phyloP scores from a whole-genome alignment of 163 green algal genomes.

The Chlamydomonas reinhardtii region DNA sequence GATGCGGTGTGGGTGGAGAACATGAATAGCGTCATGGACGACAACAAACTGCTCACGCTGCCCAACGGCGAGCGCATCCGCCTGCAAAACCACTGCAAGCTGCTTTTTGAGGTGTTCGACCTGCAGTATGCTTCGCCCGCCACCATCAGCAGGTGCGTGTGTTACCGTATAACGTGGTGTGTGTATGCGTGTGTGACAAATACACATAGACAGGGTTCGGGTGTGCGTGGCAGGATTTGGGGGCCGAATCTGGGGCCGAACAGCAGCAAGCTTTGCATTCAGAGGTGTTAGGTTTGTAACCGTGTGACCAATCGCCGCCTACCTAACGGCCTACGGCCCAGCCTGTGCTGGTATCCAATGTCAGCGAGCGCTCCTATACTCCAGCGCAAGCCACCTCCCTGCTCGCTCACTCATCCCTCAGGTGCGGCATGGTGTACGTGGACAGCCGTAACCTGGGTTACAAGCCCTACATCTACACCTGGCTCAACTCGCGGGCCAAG shows the following conservation, averaged over 20 bases:
- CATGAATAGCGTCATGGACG: slow-evolving; percentile 96
- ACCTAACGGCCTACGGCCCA: no score
- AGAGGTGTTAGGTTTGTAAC: no score
- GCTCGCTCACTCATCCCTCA: not conserved
- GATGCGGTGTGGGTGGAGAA: slow-evolving; percentile 96
- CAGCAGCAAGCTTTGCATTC: no score
- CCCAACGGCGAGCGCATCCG: slow-evolving; percentile 94
- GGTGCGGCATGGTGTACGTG: slow-evolving; percentile 94
- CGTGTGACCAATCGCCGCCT: no score
- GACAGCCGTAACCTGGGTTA: slow-evolving; percentile 89
- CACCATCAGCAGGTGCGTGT: slow-evolving; percentile 73
- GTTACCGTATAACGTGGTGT: no score
- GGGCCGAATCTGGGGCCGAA: no score
- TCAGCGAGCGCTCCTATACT: no score
- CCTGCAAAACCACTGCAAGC: slow-evolving; percentile 85
- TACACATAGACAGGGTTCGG: no score
- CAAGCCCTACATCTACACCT: slow-evolving; percentile 84
- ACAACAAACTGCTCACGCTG: slow-evolving; percentile 95
- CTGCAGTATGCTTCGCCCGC: slow-evolving; percentile 89
- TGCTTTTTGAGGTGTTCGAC: slow-evolving; percentile 89
- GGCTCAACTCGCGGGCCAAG: slow-evolving; percentile 68
- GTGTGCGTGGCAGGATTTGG: no score
- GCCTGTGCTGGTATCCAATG: no score
- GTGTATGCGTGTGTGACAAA: not conserved
- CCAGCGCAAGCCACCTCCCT: not conserved